These are phyloP conservation scores for Geotrichum restrictum DNA, from an alignment of 1,139 yeast genomes.

Conservation along the genomic window DNA sequence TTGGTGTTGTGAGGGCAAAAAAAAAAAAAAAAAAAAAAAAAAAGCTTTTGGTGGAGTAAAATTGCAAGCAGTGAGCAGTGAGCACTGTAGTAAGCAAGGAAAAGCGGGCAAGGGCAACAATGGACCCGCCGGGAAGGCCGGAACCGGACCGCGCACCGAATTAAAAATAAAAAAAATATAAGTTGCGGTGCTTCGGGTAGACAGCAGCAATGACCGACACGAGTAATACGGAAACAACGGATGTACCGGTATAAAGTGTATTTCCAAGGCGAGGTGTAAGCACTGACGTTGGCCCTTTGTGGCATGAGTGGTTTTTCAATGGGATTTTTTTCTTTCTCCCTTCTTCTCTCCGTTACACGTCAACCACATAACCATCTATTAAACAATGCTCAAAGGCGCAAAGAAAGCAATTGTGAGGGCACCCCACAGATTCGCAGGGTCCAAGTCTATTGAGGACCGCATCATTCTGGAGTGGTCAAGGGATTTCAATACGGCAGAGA, in stretches of 20 bases:
- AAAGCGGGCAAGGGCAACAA: too few relatives aligned
- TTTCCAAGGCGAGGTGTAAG: too few relatives aligned
- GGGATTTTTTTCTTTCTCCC: neutral
- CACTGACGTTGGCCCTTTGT: neutral
- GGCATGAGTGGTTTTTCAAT: neutral
- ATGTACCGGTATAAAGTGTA: too few relatives aligned
- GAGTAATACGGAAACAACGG: neutral
- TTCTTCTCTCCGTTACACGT: neutral
- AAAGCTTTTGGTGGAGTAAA: too few relatives aligned
- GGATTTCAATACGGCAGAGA: slow-evolving; percentile 46
- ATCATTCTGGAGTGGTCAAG: slow-evolving; percentile 47
- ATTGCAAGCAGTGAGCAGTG: too few relatives aligned
- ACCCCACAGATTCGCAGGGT: slow-evolving; percentile 40
- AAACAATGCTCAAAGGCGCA: slow-evolving; percentile 40
- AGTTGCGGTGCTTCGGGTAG: too few relatives aligned
- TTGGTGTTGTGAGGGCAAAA: neutral
- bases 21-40: too few relatives aligned
- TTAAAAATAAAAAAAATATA: too few relatives aligned
- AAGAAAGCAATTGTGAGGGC: slow-evolving; percentile 40
- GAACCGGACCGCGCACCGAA: too few relatives aligned
- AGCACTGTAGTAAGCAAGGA: too few relatives aligned
- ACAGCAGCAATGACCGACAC: too few relatives aligned
- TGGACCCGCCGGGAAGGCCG: too few relatives aligned
- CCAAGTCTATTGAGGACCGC: slow-evolving; percentile 46
- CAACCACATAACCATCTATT: neutral